These are phyloP conservation scores for Protomyces macrosporus DNA, from an alignment of 1,139 yeast species.

Conservation along the genomic window DNA sequence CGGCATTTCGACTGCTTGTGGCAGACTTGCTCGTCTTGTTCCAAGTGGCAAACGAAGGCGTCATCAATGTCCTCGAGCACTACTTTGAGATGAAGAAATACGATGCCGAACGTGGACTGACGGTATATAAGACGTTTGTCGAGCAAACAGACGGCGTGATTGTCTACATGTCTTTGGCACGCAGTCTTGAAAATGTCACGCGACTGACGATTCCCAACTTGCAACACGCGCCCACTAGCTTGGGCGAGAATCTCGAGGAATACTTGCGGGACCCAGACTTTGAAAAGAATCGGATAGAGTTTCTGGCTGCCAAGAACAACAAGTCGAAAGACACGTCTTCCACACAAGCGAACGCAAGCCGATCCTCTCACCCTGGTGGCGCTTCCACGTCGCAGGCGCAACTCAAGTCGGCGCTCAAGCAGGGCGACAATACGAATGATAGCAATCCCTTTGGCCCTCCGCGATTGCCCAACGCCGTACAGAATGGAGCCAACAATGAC, in stretches of 20 bases:
- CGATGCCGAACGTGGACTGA: constrained; percentile 83
- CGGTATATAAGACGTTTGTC: constrained; percentile 77
- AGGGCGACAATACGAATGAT: constrained; percentile 34
- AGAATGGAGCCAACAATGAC: constrained; percentile 28
- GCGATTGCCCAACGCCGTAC: constrained; percentile 22
- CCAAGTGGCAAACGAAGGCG: constrained; percentile 90
- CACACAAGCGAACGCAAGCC: background rate
- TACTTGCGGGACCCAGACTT: constrained; percentile 82
- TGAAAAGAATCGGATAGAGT: constrained; percentile 72
- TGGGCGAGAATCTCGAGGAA: constrained; percentile 80
- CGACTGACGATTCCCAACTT: constrained; percentile 91
- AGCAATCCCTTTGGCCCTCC: constrained; percentile 32
- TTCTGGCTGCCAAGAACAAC: constrained; percentile 57
- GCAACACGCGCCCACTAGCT: constrained; percentile 88
- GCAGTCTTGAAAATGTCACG: constrained; percentile 78
- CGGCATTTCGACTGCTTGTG: constrained; percentile 79
- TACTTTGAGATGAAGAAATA: constrained; percentile 83
- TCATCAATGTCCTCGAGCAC: constrained; percentile 83
- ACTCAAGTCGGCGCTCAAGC: constrained; percentile 33
- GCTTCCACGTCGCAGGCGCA: constrained; percentile 35
- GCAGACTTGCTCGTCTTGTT: constrained; percentile 78
- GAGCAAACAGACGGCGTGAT: constrained; percentile 84
- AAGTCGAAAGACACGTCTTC: constrained; percentile 32
- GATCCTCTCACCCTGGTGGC: background rate
- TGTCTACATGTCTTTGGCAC: constrained; percentile 79